A percentile compares a stretch with the other conserved stretches of the same genome.
phyloP scores from a whole-genome alignment of 2,329 filamentous ascomycete species.

The Phoma herbarum region DNA sequence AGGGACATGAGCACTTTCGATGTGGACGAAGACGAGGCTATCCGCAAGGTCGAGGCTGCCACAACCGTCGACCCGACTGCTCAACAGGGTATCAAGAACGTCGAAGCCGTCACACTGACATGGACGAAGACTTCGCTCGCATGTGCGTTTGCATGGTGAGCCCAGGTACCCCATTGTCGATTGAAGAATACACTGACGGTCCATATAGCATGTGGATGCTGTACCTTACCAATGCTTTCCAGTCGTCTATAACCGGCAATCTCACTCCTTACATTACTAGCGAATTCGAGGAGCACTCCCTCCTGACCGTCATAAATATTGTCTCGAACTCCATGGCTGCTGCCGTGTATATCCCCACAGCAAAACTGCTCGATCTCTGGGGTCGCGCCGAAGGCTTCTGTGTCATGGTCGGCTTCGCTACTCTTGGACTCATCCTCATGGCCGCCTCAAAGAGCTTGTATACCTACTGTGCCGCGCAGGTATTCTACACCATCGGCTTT shows the following conservation, averaged over 20 bases:
- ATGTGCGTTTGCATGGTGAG: constrained; percentile 47
- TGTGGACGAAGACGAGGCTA: constrained; percentile 27
- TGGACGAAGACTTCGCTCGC: constrained; percentile 50
- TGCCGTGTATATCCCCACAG: constrained; percentile 48
- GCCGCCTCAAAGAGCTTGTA: constrained; percentile 66
- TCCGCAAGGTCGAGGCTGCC: constrained; percentile 29
- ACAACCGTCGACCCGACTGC: constrained; percentile 26
- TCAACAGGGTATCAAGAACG: constrained; percentile 48
- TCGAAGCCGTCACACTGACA: constrained; percentile 50
- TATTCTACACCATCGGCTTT: constrained; percentile 62
- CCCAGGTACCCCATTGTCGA: neutral
- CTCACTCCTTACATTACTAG: constrained; percentile 45
- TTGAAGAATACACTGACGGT: neutral
- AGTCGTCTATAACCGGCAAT: constrained; percentile 50
- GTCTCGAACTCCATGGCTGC: constrained; percentile 42
- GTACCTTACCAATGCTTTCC: constrained; percentile 56
- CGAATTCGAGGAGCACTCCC: constrained; percentile 38
- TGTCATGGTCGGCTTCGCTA: constrained; percentile 42
- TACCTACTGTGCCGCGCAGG: constrained; percentile 36
- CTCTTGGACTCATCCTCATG: constrained; percentile 67
- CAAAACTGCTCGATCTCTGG: constrained; percentile 52
- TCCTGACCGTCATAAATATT: constrained; percentile 38
- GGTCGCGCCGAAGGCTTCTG: constrained; percentile 50
- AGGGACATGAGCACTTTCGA: constrained; percentile 24
- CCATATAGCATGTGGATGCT: constrained; percentile 40